A percentile compares a stretch with the other conserved stretches of the same genome.
Conservation (phyloP, 139 green algal species). For the Microglena sp. region DNA sequence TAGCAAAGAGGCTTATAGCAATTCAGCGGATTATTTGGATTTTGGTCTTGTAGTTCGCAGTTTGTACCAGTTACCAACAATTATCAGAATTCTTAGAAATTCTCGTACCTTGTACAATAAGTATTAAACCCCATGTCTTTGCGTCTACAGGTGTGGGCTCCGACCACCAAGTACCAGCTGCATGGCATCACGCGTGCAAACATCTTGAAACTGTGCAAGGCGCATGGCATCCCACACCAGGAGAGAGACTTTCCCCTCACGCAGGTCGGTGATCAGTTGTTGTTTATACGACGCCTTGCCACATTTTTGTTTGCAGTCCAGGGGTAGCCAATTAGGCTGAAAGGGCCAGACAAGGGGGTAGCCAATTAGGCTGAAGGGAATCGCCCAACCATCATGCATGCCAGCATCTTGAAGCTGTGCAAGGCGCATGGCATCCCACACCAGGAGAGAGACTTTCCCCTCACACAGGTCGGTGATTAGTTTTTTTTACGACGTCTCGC, state of each 20-base stretch:
- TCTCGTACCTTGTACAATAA: no score
- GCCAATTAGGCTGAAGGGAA: no score
- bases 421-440: neutral
- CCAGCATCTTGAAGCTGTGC: neutral
- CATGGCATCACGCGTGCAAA: constrained; percentile 60
- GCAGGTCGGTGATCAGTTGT: constrained; percentile 22
- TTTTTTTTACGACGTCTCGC: no score
- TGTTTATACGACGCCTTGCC: neutral
- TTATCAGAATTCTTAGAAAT: no score
- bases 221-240: constrained; percentile 26
- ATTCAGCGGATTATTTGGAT: no score
- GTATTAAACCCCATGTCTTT: no score
- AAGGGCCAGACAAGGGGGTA: no score
- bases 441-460: neutral
- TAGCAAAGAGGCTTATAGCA: no score
- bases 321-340: no score
- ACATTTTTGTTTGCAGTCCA: neutral
- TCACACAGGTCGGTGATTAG: no score
- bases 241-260: constrained; percentile 62
- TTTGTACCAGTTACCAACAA: no score
- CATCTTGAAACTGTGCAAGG: constrained; percentile 40
- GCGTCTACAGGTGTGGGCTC: constrained; percentile 30
- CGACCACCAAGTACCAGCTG: constrained; percentile 34
- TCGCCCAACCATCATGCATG: neutral
- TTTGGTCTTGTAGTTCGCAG: no score